Conservation (phyloP, 176 grass and related monocot species). For the Leersia perrieri region DNA sequence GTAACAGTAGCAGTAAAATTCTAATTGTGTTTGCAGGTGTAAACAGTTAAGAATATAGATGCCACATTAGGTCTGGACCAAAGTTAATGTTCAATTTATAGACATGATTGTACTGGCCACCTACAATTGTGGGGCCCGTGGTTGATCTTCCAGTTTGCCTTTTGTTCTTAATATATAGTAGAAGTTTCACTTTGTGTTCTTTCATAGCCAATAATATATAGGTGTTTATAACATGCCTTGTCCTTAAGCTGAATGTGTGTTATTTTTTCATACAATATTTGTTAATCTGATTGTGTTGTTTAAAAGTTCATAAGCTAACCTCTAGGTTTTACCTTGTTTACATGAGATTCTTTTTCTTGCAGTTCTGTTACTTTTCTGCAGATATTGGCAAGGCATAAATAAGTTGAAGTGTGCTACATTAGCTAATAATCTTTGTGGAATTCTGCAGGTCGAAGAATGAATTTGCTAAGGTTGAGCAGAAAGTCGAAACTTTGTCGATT, state of each 20-base stretch:
- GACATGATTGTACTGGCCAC: background rate
- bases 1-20: background rate
- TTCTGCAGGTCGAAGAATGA: conserved; percentile 64
- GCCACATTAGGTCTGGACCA: background rate
- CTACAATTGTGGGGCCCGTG: background rate
- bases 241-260: background rate
- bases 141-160: background rate
- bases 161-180: conserved; percentile 1
- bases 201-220: background rate
- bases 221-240: background rate
- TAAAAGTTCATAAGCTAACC: conserved; percentile 13
- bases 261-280: background rate
- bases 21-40: background rate
- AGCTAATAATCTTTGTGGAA: background rate
- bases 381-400: background rate
- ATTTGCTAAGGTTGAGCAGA: conserved; percentile 62
- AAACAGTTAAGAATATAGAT: background rate
- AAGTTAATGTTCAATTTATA: background rate
- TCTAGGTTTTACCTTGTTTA: background rate
- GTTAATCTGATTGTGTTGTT: background rate
- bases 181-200: background rate
- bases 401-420: background rate
- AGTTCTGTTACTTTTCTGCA: background rate
- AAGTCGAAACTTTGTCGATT: conserved; percentile 47
- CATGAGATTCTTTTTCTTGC: background rate